Conservation (phyloP, 345 rosid genomes). For the Lepidium aucheri region DNA sequence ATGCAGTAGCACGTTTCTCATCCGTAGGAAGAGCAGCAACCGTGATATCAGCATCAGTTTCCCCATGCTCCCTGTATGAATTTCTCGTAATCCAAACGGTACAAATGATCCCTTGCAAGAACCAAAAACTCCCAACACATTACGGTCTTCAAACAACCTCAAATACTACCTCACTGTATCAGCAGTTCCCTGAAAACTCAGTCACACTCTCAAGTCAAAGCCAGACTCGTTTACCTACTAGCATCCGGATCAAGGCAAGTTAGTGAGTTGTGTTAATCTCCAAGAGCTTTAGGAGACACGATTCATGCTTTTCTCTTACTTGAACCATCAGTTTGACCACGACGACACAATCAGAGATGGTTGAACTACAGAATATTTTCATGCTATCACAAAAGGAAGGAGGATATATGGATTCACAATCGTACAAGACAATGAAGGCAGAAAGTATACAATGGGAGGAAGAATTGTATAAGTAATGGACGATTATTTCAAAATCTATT, state of each 20-base stretch:
- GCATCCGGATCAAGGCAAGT: slow-evolving; percentile 99
- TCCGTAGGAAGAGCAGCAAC: slow-evolving; percentile 99
- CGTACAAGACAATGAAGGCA: too few species aligned
- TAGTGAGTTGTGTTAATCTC: slow-evolving; percentile 81
- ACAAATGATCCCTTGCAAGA: slow-evolving; percentile 97
- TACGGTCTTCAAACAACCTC: slow-evolving; percentile 96
- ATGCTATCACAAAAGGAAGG: too few species aligned
- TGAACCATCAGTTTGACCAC: background rate
- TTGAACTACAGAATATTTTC: too few species aligned
- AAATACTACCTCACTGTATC: slow-evolving; percentile 95
- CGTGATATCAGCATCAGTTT: slow-evolving; percentile 91
- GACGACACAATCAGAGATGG: too few species aligned
- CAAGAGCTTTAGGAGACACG: slow-evolving; percentile 79
- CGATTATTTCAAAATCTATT: too few species aligned
- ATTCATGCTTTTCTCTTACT: slow-evolving; percentile 31
- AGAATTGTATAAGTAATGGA: too few species aligned
- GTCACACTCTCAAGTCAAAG: background rate
- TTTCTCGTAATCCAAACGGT: slow-evolving; percentile 91
- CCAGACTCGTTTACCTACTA: slow-evolving; percentile 28
- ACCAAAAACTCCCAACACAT: slow-evolving; percentile 85
- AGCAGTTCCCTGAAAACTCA: slow-evolving; percentile 71
- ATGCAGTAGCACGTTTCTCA: slow-evolving; percentile 83
- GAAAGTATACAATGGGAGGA: too few species aligned
- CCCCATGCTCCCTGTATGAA: slow-evolving; percentile 97
- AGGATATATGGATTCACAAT: too few species aligned